Conservation (phyloP, 83 land plant species). For the Diphasiastrum complanatum region DNA sequence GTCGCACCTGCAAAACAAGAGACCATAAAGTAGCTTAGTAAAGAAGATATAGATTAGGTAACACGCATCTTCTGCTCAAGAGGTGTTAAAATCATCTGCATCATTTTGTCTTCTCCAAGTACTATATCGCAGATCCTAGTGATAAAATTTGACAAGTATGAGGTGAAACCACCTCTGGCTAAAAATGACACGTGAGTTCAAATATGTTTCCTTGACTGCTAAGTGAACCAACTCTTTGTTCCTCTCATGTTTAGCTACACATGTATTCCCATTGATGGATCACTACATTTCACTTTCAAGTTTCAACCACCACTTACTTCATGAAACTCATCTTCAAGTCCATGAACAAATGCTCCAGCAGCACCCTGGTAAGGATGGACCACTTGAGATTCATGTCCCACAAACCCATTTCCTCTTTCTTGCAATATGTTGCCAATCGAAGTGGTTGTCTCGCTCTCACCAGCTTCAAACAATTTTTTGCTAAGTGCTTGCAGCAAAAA, state of each 20-base stretch:
- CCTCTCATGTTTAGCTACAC: no score
- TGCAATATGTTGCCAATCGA: neutral
- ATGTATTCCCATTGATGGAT: neutral
- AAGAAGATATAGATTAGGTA: no score
- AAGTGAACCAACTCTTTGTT: no score
- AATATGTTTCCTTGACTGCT: no score
- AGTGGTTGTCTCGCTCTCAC: slow-evolving; percentile 24
- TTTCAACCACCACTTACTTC: slow-evolving; percentile 34
- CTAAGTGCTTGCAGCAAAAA: slow-evolving; percentile 51
- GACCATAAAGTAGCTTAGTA: no score
- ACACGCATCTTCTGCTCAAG: no score
- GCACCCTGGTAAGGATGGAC: slow-evolving; percentile 32
- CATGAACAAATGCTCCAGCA: slow-evolving; percentile 74
- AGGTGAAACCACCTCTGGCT: no score
- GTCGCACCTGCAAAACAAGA: slow-evolving; percentile 60
- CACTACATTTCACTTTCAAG: neutral
- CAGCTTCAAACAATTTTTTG: slow-evolving; percentile 41
- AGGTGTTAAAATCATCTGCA: no score
- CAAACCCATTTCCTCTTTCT: slow-evolving; percentile 19
- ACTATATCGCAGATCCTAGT: no score
- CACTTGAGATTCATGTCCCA: slow-evolving; percentile 11
- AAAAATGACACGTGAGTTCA: no score
- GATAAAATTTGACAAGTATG: no score
- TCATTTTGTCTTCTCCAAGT: no score
- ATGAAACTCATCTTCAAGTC: slow-evolving; percentile 71